phyloP scores from a whole-genome alignment of 495 filamentous ascomycete genomes.

The Massariosphaeria phaeospora region DNA sequence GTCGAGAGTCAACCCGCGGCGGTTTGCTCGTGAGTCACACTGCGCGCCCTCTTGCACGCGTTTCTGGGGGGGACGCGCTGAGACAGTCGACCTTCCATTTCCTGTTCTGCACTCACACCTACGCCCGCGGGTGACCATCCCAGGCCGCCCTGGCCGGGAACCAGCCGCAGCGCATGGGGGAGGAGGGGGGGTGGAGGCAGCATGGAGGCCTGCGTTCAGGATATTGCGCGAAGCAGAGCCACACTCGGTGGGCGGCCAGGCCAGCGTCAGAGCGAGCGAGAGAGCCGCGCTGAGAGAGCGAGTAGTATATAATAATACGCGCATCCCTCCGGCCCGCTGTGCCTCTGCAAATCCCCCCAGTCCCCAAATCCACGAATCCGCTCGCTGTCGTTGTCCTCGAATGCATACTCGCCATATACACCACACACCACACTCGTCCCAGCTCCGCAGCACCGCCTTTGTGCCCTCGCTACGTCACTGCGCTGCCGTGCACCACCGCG shows the following conservation, averaged over 20 bases:
- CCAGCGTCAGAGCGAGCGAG: slow-evolving; percentile 2
- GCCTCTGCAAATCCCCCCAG: too few relatives aligned
- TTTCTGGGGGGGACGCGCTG: slow-evolving; percentile 7
- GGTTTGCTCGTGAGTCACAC: slow-evolving; percentile 28
- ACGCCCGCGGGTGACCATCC: slow-evolving; percentile 23
- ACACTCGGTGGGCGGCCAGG: slow-evolving; percentile 8
- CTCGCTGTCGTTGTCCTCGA: too few relatives aligned
- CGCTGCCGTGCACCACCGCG: not conserved
- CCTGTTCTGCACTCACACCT: not conserved
- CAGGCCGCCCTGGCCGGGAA: slow-evolving; percentile 27
- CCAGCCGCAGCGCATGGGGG: not conserved
- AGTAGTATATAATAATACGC: slow-evolving; percentile 15
- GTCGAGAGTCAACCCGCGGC: not conserved
- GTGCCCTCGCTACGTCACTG: not conserved
- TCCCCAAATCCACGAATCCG: not conserved
- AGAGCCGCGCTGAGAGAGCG: slow-evolving; percentile 15
- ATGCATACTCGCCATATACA: too few relatives aligned
- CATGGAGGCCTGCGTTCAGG: slow-evolving; percentile 12
- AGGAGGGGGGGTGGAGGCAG: not conserved
- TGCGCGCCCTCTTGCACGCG: slow-evolving; percentile 17
- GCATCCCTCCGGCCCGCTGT: slow-evolving; percentile 2
- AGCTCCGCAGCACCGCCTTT: too few relatives aligned
- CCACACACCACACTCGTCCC: too few relatives aligned
- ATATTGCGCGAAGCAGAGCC: slow-evolving; percentile 17
- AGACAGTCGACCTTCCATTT: slow-evolving; percentile 18